Evolutionary conservation across 257 asterid species (phyloP).

Genomic region (Forsythia suspensa): DNA sequence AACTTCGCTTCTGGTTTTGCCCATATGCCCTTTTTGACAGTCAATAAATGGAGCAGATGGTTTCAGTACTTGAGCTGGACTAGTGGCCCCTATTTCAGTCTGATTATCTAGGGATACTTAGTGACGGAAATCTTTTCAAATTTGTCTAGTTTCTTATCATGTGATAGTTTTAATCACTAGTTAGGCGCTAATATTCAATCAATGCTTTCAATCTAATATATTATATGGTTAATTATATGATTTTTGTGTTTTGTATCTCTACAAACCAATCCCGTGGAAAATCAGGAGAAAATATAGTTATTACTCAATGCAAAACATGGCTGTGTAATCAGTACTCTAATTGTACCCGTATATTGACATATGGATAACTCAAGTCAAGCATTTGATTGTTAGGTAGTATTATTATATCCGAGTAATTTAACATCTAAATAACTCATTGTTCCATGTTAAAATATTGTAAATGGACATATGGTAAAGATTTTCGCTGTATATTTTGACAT

Average conservation of each 20-base stretch:
- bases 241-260: background rate
- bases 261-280: background rate
- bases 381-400: background rate
- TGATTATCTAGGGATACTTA: background rate
- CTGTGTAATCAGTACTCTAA: background rate
- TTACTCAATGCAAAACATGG: background rate
- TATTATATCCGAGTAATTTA: background rate
- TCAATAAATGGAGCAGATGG: constrained; percentile 1
- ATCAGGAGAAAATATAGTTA: background rate
- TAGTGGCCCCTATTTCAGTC: background rate
- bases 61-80: background rate
- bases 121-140: background rate
- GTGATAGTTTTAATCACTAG: background rate
- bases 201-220: background rate
- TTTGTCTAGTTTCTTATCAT: background rate
- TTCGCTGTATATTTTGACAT: background rate
- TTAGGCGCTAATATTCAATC: background rate
- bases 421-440: background rate
- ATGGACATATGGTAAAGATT: background rate
- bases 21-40: background rate
- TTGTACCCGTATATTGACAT: background rate
- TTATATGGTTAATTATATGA: background rate
- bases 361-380: background rate
- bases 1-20: background rate
- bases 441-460: background rate